These are phyloP conservation scores for Breynia disticha DNA, from an alignment of 441 rosid species.

Conservation along the genomic window DNA sequence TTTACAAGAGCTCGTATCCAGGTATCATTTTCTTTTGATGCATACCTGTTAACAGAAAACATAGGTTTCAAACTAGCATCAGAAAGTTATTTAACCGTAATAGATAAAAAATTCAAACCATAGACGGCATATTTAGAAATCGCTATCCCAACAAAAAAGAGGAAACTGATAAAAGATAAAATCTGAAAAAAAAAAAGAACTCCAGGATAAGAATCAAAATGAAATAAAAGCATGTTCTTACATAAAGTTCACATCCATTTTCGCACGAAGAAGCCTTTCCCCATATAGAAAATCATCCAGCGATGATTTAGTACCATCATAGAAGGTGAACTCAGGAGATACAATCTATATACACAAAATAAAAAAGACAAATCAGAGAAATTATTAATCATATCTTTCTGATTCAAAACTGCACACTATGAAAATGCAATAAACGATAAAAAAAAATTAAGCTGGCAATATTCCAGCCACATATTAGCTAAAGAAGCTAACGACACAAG, in stretches of 20 bases:
- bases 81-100: no score
- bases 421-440: no score
- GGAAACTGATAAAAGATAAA: not conserved
- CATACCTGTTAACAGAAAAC: conserved; percentile 57
- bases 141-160: no score
- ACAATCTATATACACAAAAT: conserved; percentile 51
- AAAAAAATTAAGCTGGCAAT: not conserved
- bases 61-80: not conserved
- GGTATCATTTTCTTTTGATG: conserved; percentile 88
- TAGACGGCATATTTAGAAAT: no score
- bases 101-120: no score
- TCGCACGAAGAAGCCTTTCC: conserved; percentile 94
- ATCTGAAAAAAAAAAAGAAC: no score
- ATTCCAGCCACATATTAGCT: not conserved
- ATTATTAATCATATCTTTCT: no score
- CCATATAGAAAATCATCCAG: conserved; percentile 70
- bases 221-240: conserved; percentile 30
- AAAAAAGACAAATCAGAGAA: conserved; percentile 2
- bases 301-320: conserved; percentile 88
- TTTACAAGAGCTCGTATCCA: conserved; percentile 89
- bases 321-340: conserved; percentile 95
- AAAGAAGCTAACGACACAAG: no score
- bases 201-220: no score
- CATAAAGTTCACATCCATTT: conserved; percentile 97
- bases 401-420: no score